Evolutionary conservation across 108 stramenopile species (phyloP).

Genomic region (Chaetoceros muelleri): DNA sequence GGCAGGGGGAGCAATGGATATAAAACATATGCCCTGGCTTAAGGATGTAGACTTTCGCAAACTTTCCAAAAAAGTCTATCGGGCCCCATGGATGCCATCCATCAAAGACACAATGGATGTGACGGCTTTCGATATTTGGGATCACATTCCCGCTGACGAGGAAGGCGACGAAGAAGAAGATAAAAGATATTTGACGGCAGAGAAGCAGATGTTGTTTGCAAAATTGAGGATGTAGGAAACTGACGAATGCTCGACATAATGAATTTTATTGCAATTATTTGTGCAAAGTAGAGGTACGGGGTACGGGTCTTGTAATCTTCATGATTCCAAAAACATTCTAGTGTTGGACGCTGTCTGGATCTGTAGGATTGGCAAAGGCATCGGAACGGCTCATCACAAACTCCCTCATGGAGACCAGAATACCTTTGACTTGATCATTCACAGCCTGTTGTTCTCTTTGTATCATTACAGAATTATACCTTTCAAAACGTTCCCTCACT

Average conservation of each 20-base stretch:
- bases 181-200: constrained; percentile 22
- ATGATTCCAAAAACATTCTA: too few species aligned
- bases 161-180: constrained; percentile 26
- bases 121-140: constrained; percentile 77
- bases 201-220: constrained; percentile 22
- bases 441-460: background rate
- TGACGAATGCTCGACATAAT: constrained; percentile 58
- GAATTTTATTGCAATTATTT: constrained; percentile 59
- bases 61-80: constrained; percentile 47
- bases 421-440: background rate
- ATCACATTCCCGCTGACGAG: constrained; percentile 18
- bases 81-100: constrained; percentile 88
- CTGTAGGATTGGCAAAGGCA: too few species aligned
- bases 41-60: constrained; percentile 53
- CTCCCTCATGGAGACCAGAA: background rate
- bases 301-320: background rate
- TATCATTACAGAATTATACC: background rate
- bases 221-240: constrained; percentile 3
- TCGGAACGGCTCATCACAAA: background rate
- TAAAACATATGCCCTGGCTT: constrained; percentile 76
- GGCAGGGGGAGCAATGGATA: constrained; percentile 54
- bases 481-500: background rate
- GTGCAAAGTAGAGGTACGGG: background rate
- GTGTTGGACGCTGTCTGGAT: too few species aligned
- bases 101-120: constrained; percentile 78